Base-by-base conservation (phyloP, 2,329 filamentous ascomycete species). In the Aspergillus fijiensis region DNA sequence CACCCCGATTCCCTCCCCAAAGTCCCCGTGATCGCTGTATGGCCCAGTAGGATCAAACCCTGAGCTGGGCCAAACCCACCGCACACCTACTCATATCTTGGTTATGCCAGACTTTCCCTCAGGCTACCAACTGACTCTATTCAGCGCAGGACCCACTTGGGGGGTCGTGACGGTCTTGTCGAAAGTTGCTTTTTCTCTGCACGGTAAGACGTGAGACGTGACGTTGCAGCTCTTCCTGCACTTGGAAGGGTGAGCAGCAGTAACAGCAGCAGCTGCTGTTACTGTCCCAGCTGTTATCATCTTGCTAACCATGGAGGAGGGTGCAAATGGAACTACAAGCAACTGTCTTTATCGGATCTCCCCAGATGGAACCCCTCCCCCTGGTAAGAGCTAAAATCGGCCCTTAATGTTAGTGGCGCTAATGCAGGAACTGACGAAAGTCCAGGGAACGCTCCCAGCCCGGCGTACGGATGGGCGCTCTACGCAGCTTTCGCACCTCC, bases 351-450 rank as follows among this genome's bases (percentile, higher is more conserved):
- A 7, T 45, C 16, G 42, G 53, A 48, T 55, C 53, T 25, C 23
- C 53, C 53, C 45, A 55, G n/a, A 49, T 25, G 42, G 53, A 49
- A 48, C 53, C 53, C 39, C 58, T 39, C 55, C 61, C 57, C 52
- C 57, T 59, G 51, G 52, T 47, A 45, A 59, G 55, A 54, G 56
- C 58, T 61, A 61, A 61, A 63, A 48, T 60, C 57, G 64, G 60
- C 53, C 52, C 54, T 55, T 51, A 49, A 42, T 47, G 51, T 59
- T 65, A 58, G 67, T 64, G 65, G 55, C 72, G 66, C 72, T 75
- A 75, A 73, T 73, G 72, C 72, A 75, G 72, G 72, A 74, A 75
- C 72, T 73, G 66, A 62, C 61, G 57, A 65, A 65, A 64, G 55
- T 53, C 65, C 57, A 47, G 57, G 55, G 57, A 29, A 21, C 39